These are phyloP conservation scores for Akanthomyces uredinophilus DNA, from an alignment of 2,329 filamentous ascomycete genomes.

Conservation along the genomic window DNA sequence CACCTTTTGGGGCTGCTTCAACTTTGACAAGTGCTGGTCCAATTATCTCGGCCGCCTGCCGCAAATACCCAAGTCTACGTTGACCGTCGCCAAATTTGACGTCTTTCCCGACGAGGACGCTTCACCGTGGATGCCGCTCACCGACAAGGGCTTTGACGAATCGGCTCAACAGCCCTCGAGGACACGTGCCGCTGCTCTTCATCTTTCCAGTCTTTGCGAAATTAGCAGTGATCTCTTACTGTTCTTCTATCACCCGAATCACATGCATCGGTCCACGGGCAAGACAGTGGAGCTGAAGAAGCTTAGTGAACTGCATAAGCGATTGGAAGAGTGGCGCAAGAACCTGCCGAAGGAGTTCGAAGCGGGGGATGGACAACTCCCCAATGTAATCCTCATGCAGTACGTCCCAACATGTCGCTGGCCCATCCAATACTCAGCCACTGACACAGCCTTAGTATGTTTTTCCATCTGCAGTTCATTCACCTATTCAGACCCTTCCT, in stretches of 20 bases:
- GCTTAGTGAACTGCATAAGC: conserved; percentile 82
- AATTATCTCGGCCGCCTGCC: conserved; percentile 92
- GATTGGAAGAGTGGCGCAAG: conserved; percentile 84
- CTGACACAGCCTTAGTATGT: conserved; percentile 63
- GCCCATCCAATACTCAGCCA: conserved; percentile 20
- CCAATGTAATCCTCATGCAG: conserved; percentile 77
- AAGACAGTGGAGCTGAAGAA: conserved; percentile 87
- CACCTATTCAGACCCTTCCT: conserved; percentile 94
- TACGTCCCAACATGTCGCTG: conserved; percentile 46
- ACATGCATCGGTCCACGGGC: conserved; percentile 58
- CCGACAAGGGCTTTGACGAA: conserved; percentile 72
- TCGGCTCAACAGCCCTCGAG: conserved; percentile 72
- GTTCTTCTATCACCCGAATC: conserved; percentile 83
- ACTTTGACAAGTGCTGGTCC: conserved; percentile 99
- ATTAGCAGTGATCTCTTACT: conserved; percentile 87
- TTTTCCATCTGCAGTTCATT: conserved; percentile 92
- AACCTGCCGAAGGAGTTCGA: conserved; percentile 82
- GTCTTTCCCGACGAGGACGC: conserved; percentile 87
- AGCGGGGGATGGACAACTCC: conserved; percentile 80
- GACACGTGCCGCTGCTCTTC: conserved; percentile 74
- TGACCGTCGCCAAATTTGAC: conserved; percentile 82
- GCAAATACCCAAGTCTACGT: conserved; percentile 72
- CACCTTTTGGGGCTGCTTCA: conserved; percentile 95
- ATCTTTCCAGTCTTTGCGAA: conserved; percentile 79
- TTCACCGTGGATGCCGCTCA: conserved; percentile 81